A percentile compares a stretch with the other conserved stretches of the same genome.
These are phyloP conservation scores for Nannochloropsis gaditana DNA, from an alignment of 108 stramenopile genomes.

Conservation along the genomic window DNA sequence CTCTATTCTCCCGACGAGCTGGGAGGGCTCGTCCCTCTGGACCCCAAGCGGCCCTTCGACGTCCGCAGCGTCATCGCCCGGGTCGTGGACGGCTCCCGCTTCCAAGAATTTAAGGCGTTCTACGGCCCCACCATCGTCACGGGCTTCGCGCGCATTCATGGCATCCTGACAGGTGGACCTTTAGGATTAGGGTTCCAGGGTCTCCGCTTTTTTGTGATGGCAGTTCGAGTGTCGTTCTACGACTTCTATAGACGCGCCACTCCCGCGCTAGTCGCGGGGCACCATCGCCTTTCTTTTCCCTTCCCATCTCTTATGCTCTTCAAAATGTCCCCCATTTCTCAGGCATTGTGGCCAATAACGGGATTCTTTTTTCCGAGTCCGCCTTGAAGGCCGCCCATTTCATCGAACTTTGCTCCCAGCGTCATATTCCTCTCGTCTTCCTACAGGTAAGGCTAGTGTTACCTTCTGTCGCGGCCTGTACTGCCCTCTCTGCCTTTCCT, in stretches of 20 bases:
- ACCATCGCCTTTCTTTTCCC: neutral
- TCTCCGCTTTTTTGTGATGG: too few relatives aligned
- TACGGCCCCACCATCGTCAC: constrained; percentile 91
- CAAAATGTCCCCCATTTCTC: constrained; percentile 24
- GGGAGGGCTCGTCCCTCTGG: constrained; percentile 76
- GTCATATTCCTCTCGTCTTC: constrained; percentile 87
- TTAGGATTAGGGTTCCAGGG: neutral
- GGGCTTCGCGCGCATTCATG: constrained; percentile 88
- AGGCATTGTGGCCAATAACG: constrained; percentile 96
- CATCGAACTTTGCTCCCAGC: constrained; percentile 93
- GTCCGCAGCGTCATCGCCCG: constrained; percentile 84
- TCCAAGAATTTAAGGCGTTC: constrained; percentile 92
- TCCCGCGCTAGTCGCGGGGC: too few relatives aligned
- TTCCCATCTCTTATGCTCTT: neutral
- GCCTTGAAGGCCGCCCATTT: constrained; percentile 92
- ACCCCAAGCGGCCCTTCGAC: constrained; percentile 90
- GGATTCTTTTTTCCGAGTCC: constrained; percentile 84
- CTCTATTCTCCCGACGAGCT: constrained; percentile 77
- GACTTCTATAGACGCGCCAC: too few relatives aligned
- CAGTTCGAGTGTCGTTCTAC: too few relatives aligned
- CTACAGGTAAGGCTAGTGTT: constrained; percentile 57
- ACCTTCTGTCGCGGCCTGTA: neutral
- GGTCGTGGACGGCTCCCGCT: constrained; percentile 85
- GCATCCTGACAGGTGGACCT: constrained; percentile 49
- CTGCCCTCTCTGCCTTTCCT: neutral